A percentile compares a stretch with the other conserved stretches of the same genome.
Evolutionary conservation across 1,139 yeast species (phyloP).

Genomic region (Zygoascus hellenicus): DNA sequence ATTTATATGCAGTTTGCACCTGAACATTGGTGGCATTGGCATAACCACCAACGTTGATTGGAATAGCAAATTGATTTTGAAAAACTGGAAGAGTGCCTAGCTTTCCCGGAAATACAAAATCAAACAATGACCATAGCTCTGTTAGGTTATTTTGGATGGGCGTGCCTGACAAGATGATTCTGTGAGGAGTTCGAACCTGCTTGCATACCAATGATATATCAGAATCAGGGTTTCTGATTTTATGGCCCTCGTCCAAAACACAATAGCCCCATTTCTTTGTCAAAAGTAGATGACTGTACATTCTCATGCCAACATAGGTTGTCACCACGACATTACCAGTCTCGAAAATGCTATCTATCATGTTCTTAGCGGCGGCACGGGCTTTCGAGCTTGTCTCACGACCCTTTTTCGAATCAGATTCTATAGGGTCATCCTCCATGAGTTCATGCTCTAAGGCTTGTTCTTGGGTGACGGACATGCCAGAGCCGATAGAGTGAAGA

Average conservation of each 20-base stretch:
- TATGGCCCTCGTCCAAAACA: constrained; percentile 88
- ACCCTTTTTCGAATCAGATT: constrained; percentile 40
- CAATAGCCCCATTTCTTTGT: constrained; percentile 83
- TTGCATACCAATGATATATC: constrained; percentile 83
- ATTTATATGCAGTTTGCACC: constrained; percentile 93
- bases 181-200: constrained; percentile 69
- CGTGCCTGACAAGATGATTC: constrained; percentile 88
- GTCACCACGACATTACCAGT: constrained; percentile 82
- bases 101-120: constrained; percentile 90
- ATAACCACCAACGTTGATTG: constrained; percentile 96
- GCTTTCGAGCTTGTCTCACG: constrained; percentile 22
- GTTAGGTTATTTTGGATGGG: constrained; percentile 91
- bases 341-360: constrained; percentile 47
- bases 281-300: constrained; percentile 65
- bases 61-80: constrained; percentile 84
- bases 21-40: constrained; percentile 95
- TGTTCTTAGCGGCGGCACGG: constrained; percentile 32
- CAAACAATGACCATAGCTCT: constrained; percentile 92
- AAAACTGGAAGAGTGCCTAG: constrained; percentile 92
- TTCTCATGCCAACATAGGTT: constrained; percentile 83
- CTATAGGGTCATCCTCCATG: constrained; percentile 45
- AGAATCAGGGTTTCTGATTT: constrained; percentile 89
- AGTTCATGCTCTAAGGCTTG: constrained; percentile 34
- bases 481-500: constrained; percentile 87
- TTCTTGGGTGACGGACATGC: constrained; percentile 54